Percentiles rank a stretch among this genome's conserved stretches.
Evolutionary conservation across 371 early-diverging fungal genomes (phyloP).

Genomic region (Mucor irregularis): DNA sequence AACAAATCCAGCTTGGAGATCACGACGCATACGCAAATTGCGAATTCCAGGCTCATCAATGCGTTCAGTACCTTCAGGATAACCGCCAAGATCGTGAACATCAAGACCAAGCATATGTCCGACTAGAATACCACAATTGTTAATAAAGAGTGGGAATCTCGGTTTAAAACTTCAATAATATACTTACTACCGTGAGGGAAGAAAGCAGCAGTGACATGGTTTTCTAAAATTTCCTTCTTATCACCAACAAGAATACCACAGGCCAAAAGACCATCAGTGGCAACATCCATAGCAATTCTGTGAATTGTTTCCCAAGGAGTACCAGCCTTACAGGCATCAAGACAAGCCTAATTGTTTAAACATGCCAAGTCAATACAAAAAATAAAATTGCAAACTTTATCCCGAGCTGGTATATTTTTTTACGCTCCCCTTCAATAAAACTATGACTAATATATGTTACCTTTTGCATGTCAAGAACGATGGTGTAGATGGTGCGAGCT

Average conservation of each 20-base stretch:
- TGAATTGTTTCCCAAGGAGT: conserved; percentile 93
- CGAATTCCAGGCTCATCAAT: conserved; percentile 82
- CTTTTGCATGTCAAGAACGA: conserved; percentile 87
- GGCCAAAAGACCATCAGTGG: conserved; percentile 73
- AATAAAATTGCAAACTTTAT: background rate
- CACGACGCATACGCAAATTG: conserved; percentile 86
- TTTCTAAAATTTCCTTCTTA: conserved; percentile 63
- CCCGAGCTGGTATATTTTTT: background rate
- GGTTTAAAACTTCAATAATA: background rate
- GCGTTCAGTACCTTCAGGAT: conserved; percentile 77
- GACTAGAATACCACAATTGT: conserved; percentile 18
- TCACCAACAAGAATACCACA: conserved; percentile 76
- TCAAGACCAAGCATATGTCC: conserved; percentile 78
- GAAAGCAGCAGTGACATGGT: conserved; percentile 82
- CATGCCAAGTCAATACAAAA: background rate
- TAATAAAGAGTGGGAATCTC: conserved; percentile 10
- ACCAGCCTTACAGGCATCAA: conserved; percentile 74
- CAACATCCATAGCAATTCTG: conserved; percentile 70
- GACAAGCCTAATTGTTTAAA: conserved; percentile 31
- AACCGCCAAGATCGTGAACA: conserved; percentile 91
- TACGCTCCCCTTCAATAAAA: background rate
- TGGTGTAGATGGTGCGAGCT: conserved; percentile 76
- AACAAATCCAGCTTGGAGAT: conserved; percentile 76
- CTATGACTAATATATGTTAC: conserved; percentile 21
- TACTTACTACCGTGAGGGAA: conserved; percentile 86